phyloP scores from a whole-genome alignment of 768 basidiomycete species.

The Sarcomyxa edulis region DNA sequence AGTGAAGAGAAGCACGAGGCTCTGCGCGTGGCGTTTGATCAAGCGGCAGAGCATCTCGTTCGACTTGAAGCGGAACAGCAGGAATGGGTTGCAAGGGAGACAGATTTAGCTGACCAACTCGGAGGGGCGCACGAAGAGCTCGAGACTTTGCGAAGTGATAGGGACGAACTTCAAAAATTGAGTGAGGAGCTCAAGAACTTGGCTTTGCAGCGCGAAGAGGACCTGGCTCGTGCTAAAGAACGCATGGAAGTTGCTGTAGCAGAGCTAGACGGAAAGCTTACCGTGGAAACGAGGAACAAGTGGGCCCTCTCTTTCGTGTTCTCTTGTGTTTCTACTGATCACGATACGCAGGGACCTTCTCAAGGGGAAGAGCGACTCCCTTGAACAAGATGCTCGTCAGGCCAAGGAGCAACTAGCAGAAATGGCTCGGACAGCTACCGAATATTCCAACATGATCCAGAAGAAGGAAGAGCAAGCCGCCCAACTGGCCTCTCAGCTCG shows the following conservation, averaged over 20 bases:
- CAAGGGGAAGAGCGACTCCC: constrained; percentile 49
- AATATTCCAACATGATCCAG: constrained; percentile 71
- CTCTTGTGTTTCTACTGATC: not conserved
- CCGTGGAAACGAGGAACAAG: constrained; percentile 60
- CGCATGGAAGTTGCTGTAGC: constrained; percentile 57
- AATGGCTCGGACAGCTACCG: constrained; percentile 68
- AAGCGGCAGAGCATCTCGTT: constrained; percentile 83
- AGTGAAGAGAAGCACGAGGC: constrained; percentile 74
- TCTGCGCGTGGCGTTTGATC: constrained; percentile 68
- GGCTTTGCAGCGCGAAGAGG: constrained; percentile 74
- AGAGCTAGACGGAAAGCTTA: constrained; percentile 70
- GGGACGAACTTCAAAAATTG: constrained; percentile 58
- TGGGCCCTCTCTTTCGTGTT: constrained; percentile 25
- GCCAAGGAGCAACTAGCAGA: constrained; percentile 75
- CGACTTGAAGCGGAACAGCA: constrained; percentile 75
- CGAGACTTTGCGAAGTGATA: constrained; percentile 49
- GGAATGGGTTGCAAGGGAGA: constrained; percentile 60
- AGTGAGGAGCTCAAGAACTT: constrained; percentile 68
- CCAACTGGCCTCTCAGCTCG: constrained; percentile 47
- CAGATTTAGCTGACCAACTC: constrained; percentile 54
- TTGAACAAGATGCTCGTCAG: constrained; percentile 67
- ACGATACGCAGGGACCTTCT: constrained; percentile 48
- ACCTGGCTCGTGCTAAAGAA: constrained; percentile 68
- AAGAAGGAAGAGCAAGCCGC: constrained; percentile 72
- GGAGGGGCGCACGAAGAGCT: constrained; percentile 54